Percentiles rank a stretch among this genome's conserved stretches.
phyloP scores from a whole-genome alignment of 2,329 filamentous ascomycete species.

The Aspergillus oerlinghausenensis region DNA sequence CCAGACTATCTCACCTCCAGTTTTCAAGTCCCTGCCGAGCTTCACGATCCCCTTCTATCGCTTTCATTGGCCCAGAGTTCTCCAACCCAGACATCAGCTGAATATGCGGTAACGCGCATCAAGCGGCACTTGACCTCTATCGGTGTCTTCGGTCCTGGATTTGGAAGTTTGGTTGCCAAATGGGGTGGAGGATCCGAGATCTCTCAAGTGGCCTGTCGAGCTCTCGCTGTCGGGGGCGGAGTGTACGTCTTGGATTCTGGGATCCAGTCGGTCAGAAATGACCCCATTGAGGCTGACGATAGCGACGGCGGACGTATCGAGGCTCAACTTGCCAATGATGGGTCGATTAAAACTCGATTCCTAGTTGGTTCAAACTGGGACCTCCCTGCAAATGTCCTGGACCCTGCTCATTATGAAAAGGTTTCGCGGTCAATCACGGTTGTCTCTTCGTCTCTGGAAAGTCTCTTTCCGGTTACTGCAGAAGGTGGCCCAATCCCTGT shows the following conservation, averaged over 20 bases:
- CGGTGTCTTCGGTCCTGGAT: constrained; percentile 81
- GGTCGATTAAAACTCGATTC: constrained; percentile 32
- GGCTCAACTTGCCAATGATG: constrained; percentile 34
- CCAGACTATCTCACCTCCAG: constrained; percentile 44
- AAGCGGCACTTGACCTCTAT: constrained; percentile 79
- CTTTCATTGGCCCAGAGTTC: constrained; percentile 68
- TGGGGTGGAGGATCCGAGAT: constrained; percentile 90
- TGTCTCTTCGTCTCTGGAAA: constrained; percentile 59
- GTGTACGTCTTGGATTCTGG: constrained; percentile 81
- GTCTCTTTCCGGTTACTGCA: constrained; percentile 64
- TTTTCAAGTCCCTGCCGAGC: constrained; percentile 63
- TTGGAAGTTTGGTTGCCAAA: constrained; percentile 84
- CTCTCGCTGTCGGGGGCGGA: constrained; percentile 83
- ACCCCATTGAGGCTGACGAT: constrained; percentile 7
- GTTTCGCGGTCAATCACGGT: constrained; percentile 64
- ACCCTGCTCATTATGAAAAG: constrained; percentile 23
- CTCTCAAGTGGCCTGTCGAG: constrained; percentile 84
- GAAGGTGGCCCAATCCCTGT: constrained; percentile 75
- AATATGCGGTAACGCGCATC: constrained; percentile 68
- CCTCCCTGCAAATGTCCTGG: constrained; percentile 21
- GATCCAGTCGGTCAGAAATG: constrained; percentile 40
- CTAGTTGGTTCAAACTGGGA: constrained; percentile 37
- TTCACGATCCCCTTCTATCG: constrained; percentile 63
- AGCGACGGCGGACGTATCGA: constrained; percentile 20
- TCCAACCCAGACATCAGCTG: constrained; percentile 53